Conservation (phyloP, 73 alveolate genomes). For the Paramecium caudatum region DNA sequence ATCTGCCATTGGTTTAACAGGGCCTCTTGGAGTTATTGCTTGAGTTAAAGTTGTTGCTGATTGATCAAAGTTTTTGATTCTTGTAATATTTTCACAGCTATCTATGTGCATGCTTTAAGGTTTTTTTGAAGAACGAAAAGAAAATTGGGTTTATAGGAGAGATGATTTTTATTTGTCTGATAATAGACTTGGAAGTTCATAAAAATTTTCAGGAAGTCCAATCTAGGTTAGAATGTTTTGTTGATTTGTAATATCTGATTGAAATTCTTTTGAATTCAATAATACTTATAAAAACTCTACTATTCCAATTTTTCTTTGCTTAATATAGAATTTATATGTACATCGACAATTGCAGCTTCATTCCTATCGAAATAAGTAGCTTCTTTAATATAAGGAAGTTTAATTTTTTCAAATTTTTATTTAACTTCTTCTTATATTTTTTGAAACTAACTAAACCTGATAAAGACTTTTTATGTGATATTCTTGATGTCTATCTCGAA, state of each 20-base stretch:
- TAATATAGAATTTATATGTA: background rate
- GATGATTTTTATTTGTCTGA: background rate
- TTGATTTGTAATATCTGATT: background rate
- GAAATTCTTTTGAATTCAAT: constrained; percentile 13
- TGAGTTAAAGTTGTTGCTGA: background rate
- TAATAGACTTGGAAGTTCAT: background rate
- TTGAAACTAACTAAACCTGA: constrained; percentile 9
- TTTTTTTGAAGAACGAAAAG: no score
- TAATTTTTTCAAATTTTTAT: background rate
- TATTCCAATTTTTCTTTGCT: constrained; percentile 10
- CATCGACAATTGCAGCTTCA: constrained; percentile 22
- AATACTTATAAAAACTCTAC: constrained; percentile 30
- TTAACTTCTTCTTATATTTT: background rate
- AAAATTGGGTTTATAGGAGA: no score
- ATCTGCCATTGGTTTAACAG: background rate
- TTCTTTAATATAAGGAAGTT: background rate
- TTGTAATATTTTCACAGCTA: no score
- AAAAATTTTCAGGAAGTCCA: constrained; percentile 57
- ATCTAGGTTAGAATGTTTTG: background rate
- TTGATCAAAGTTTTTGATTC: background rate
- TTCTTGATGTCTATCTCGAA: constrained; percentile 21
- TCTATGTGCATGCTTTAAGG: no score
- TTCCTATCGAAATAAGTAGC: background rate
- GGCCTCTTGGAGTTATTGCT: background rate
- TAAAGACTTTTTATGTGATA: background rate